phyloP scores from a whole-genome alignment of 1,284 basidiomycete species.

The Neotropicomus parvogracilis region DNA sequence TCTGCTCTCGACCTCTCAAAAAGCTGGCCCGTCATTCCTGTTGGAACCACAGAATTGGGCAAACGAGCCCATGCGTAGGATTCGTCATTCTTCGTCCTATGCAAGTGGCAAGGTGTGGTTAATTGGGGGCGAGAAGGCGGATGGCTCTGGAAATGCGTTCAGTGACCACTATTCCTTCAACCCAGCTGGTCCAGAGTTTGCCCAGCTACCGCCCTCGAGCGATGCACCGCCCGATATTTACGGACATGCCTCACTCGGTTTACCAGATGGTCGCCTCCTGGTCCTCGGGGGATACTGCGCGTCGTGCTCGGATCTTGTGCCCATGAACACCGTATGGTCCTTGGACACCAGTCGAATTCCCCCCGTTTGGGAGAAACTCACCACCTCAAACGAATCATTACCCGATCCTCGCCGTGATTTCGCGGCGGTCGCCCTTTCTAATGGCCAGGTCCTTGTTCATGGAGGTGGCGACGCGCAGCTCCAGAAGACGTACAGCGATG shows the following conservation, averaged over 20 bases:
- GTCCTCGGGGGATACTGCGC: slow-evolving; percentile 72
- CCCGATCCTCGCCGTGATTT: slow-evolving; percentile 70
- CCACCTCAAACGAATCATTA: slow-evolving; percentile 38
- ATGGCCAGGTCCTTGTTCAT: slow-evolving; percentile 64
- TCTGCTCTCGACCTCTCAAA: slow-evolving; percentile 46
- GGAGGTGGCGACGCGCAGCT: slow-evolving; percentile 68
- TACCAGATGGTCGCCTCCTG: slow-evolving; percentile 66
- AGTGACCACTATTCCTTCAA: slow-evolving; percentile 65
- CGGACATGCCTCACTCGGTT: slow-evolving; percentile 67
- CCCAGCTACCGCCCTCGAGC: slow-evolving; percentile 45
- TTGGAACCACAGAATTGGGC: slow-evolving; percentile 55
- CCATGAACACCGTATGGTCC: slow-evolving; percentile 59
- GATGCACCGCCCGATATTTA: slow-evolving; percentile 63
- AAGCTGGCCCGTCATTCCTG: slow-evolving; percentile 42
- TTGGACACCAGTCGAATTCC: slow-evolving; percentile 55
- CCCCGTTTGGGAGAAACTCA: slow-evolving; percentile 50
- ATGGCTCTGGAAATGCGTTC: slow-evolving; percentile 66
- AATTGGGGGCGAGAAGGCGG: slow-evolving; percentile 72
- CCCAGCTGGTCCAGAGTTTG: slow-evolving; percentile 50
- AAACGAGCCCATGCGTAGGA: slow-evolving; percentile 65
- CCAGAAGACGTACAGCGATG: slow-evolving; percentile 59
- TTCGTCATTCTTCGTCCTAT: slow-evolving; percentile 64
- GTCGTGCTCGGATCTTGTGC: slow-evolving; percentile 44
- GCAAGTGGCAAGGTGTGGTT: slow-evolving; percentile 46
- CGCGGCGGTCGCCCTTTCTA: slow-evolving; percentile 52